Evolutionary conservation across 1,139 yeast genomes (phyloP), one percentile per base, ranked within the genome.

Genomic region (Kodamaea arcana): DNA sequence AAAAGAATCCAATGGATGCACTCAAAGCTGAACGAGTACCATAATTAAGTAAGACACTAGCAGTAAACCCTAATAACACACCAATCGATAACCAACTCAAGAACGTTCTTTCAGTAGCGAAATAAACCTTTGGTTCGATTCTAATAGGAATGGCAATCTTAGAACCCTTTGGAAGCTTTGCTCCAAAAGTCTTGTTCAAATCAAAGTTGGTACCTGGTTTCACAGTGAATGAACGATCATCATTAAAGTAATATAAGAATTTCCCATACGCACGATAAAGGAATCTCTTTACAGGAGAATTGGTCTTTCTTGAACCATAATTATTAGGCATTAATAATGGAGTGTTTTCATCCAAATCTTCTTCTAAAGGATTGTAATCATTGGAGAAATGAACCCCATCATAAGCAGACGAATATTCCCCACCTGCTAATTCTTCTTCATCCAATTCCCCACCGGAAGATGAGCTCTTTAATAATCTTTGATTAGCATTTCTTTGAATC

Each of bases 1-100:
- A 40, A 62, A 85, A 88, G 62, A 92, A 92, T n/a, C 95, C 94
- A 37, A 87, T 72, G 1, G 96, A 82, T 0, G 97, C 95, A 30
- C 86, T 72, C 48, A 87, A 69, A 0, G 96, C 80, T 28, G 79
- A 64, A 33, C 65, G 63, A 39, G 78, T 75, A 48, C 94, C 92
- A 55, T 80, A 83, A 41, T 80, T 80, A 48, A 83, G 63, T 44
- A 83, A 66, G 1, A 88, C 66, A 13, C 82, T 79, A 1, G 88
- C 85, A 8, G 88, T 80, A 36, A 83, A 85, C 30, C 85, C 83
- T 41, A 83, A 66, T 30, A 83, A 66, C 70, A 83, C 71, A 4
- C 84, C 81, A 43, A 83, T 80, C 13, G 87, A 79, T 40, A 83
- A 61, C 94, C 94, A 83, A 37, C 85, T 77, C 47, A 83, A 68